Evolutionary conservation across 345 rosid species (phyloP).

Genomic region (Aquilaria yunnanensis): DNA sequence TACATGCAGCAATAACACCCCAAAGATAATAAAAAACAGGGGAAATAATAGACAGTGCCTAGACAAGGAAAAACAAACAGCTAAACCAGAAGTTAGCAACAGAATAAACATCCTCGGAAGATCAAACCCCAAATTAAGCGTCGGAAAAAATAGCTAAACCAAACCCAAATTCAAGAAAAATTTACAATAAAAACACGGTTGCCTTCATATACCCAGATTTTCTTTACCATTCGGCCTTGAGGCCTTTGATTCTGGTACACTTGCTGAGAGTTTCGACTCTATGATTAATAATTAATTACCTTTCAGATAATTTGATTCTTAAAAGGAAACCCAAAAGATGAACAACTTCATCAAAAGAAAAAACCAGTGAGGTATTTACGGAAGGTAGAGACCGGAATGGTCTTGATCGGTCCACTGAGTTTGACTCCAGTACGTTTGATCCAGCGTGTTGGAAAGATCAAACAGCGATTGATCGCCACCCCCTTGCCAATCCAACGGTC

Average conservation of each 20-base stretch:
- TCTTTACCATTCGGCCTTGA: slow-evolving; percentile 10
- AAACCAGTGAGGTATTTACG: slow-evolving; percentile 36
- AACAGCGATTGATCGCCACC: slow-evolving; percentile 54
- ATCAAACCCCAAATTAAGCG: slow-evolving; percentile 15
- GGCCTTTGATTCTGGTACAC: slow-evolving; percentile 5
- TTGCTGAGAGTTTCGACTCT: slow-evolving; percentile 1
- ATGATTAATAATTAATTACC: no score
- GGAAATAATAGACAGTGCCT: background rate
- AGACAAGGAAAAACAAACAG: background rate
- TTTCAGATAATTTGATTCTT: no score
- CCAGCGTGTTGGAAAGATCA: slow-evolving; percentile 62
- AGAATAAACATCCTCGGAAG: slow-evolving; percentile 10
- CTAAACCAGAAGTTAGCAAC: slow-evolving; percentile 16
- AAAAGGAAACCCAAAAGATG: no score
- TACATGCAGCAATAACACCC: slow-evolving; percentile 11
- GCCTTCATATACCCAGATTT: slow-evolving; percentile 20
- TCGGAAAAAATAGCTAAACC: slow-evolving; percentile 10
- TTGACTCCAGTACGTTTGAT: slow-evolving; percentile 85
- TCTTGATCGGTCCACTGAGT: slow-evolving; percentile 72
- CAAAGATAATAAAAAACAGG: background rate
- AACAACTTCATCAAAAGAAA: background rate
- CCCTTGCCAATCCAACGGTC: slow-evolving; percentile 77
- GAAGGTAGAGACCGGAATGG: slow-evolving; percentile 60
- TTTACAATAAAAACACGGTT: slow-evolving; percentile 25
- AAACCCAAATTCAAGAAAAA: slow-evolving; percentile 3